These are phyloP conservation scores for Mycena floridula DNA, from an alignment of 768 basidiomycete genomes.

Conservation along the genomic window DNA sequence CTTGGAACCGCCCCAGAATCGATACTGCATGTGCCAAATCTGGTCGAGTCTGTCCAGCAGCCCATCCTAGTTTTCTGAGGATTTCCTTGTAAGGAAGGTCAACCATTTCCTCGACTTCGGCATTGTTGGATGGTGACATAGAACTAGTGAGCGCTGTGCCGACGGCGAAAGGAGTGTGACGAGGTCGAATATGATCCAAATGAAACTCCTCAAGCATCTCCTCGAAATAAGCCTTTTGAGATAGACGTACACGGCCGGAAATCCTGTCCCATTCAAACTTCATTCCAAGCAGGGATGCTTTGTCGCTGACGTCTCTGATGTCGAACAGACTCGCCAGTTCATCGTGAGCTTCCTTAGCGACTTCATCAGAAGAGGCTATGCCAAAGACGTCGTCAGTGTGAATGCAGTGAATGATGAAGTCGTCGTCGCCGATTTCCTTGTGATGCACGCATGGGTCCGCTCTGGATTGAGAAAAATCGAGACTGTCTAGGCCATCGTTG, in stretches of 20 bases:
- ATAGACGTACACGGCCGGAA: not conserved
- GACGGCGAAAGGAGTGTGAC: not conserved
- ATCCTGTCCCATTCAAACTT: not conserved
- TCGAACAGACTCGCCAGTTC: conserved; percentile 5
- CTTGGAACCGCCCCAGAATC: not conserved
- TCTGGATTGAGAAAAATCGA: conserved; percentile 11
- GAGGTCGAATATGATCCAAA: not conserved
- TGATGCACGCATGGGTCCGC: conserved; percentile 14
- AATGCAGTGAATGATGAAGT: conserved; percentile 12
- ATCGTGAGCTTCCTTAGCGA: conserved; percentile 6
- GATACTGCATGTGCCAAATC: not conserved
- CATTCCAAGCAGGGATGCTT: conserved; percentile 1
- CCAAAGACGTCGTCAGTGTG: conserved; percentile 13
- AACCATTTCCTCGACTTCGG: not conserved
- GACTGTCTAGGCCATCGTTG: not conserved
- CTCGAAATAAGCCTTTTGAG: not conserved
- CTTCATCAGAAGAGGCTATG: conserved; percentile 5
- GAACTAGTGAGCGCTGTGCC: not conserved
- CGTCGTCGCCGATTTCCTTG: not conserved
- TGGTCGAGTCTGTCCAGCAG: not conserved
- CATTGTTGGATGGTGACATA: not conserved
- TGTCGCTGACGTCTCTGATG: not conserved
- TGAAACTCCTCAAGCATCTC: not conserved
- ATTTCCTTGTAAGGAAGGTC: not conserved
- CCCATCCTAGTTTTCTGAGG: not conserved